Evolutionary conservation across 2,329 filamentous ascomycete genomes (phyloP), one percentile per base, ranked within the genome.

Genomic region (Exophiala spinifera): DNA sequence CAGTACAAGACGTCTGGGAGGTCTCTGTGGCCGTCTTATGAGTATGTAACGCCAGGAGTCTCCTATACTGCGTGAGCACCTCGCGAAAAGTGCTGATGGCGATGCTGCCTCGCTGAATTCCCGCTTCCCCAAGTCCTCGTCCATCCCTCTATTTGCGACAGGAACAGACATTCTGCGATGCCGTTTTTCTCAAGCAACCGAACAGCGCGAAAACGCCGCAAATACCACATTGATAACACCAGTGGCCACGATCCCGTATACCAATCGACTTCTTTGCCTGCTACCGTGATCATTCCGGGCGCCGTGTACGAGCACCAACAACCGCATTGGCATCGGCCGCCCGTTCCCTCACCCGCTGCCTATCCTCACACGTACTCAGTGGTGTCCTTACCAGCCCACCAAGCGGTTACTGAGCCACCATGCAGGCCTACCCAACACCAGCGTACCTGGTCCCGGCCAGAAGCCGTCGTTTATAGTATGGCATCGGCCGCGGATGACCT

Each of bases 371-470:
- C 46, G 47, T 15, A 39, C 28, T 56, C 57, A 15, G 49, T 47
- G 2, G 13, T 54, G n/a, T 51, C 46, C 19, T 25, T 54, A 10
- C 37, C 46, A 28, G 31, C 3, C 5, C 50, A 45, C n/a, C 42
- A 36, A 20, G 21, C 20, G 8, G 49, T 49, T 28, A 3, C 25
- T 17, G 52, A 47, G 11, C 46, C 49, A 37, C 23, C 21, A 6
- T 19, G 23, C 13, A 15, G 10, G 34, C 45, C 48, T 33, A 8
- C 50, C 21, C 48, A 46, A n/a, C 34, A 48, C 20, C 56, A 53
- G 36, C 49, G 49, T 45, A 56, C 46, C 23, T 55, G 52, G 49
- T 47, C 52, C n/a, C 42, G 33, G 17, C 34, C 51, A 7, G 21
- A 49, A 11, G 5, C 50, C 28, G 4, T 20, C 20, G 17, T 6